Base-by-base conservation (phyloP, 441 rosid genomes). In the Breynia disticha region DNA sequence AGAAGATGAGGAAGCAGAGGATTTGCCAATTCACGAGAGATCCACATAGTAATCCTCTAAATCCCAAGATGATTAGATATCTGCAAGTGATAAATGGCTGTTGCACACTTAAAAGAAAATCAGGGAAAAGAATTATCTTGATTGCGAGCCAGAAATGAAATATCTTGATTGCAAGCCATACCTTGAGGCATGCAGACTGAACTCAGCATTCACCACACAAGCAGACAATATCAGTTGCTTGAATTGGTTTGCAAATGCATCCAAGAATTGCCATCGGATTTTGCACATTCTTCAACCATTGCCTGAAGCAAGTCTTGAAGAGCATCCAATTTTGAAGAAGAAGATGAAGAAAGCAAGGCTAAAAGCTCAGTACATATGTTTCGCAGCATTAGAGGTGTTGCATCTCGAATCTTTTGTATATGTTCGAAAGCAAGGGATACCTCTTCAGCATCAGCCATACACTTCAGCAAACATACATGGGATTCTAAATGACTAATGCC, bases 381-480 rank as follows among this genome's bases (percentile, higher is more conserved):
- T 46, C 56, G 62, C 54, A 74, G 67, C 56, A 67, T 67, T 37
- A 73, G 64, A 39, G 94, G 77, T 1, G 78, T 78, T 50, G 61
- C 66, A 44, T 64, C 75, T 56, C 57, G 76, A 66, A 86, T 52
- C 77, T 70, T 66, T 60, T 71, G 70, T 57, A 78, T 54, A 68
- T 90, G 97, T 53, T 67, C 66, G 52, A 72, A 48, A 24, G 87
- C 89, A 55, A 72, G 53, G 60, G 57, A 62, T 54, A 77, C 38
- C 68, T 82, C 83, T 46, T 69, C 59, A 12, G 84, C 81, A 55
- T 84, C 87, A 16, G 75, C 86, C 66, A 81, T 67, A 62, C 66
- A 72, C 67, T 79, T 81, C 61, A 84, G 62, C 62, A 90, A 59
- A 63, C 68, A 67, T 15, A 79, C 81, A 74, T 90, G 90, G 57